Evolutionary conservation across 768 basidiomycete genomes (phyloP), one percentile per base, ranked within the genome.

Genomic region (Mycena vitilis): DNA sequence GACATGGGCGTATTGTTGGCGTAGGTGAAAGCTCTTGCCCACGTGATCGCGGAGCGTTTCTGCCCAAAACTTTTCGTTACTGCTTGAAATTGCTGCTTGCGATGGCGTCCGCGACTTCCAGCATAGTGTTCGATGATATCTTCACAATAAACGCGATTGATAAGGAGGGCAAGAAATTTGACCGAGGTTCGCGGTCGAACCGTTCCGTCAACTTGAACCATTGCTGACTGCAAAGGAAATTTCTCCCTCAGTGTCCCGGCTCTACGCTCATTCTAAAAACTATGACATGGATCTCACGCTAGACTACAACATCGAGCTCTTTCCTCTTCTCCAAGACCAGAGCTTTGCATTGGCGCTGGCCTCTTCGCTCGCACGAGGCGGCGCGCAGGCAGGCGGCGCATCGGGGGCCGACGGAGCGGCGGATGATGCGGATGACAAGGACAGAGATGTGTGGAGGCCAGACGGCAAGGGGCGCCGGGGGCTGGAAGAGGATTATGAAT

Each of bases 151-250:
- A 88, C 72, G 90, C 80, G 51, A 93, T 96, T 57, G 91, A 96
- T 83, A 90, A 89, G 79, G 96, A 96, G 73, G 97, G 97, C 54
- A 98, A 94, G 84, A 98, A 96, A 79, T 99, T 98, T 74, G 98
- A 99, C 81, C 85, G 97, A 91, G 97, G 97, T 96, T 64, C 55
- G 89, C 76, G 58, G 48, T 49, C 45, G 49, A 23, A 54, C 36
- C 44, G 34, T 61, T 30, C 30, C 36, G 37, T 16, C 42, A 42
- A 51, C 52, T 60, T 63, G 69, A 56, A 56, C 54, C n/a, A 30
- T 10, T 25, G 58, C 34, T 48, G 44, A 47, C 58, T 48, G n/a
- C 18, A 66, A 72, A 58, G 30, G 30, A 30, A 30, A 30, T 30
- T 5, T 30, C 30, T 25, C 58, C 30, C 69, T 30, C 78, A 98